Base-by-base conservation (phyloP, 805 yeast species). In the Saccharomyces paradoxus region DNA sequence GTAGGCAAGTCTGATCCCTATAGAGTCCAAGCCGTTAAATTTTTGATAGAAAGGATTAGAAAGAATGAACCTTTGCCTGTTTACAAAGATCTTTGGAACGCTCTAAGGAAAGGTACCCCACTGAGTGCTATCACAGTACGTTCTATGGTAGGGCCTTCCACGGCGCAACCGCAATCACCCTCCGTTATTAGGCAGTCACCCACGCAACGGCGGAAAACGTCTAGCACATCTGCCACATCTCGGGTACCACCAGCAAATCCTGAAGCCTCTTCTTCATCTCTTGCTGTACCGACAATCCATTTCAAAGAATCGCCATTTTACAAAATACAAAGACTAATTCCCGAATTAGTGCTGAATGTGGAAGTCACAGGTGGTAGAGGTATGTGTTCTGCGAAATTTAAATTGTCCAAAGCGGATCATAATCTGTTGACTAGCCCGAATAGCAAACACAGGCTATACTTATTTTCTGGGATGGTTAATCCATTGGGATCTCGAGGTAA, bases 291-390 rank as follows among this genome's bases (percentile, higher is more conserved):
- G 22, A 22, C 17, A 12, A 46, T 50, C 12, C 64, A 66, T 50
- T 84, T 82, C 70, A 71, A 71, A 53, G 79, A 72, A 56, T 77
- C 81, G 44, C 83, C 86, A 1, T 86, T 85, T 66, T 86, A 76
- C 66, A 69, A 67, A 10, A 66, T 81, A 41, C 75, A 76, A 54
- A 68, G 79, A 51, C 63, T 77, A 41, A 68, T 85, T 2, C 84
- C 86, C 8, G 78, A 77, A 30, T 60, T 74, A 14, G 74, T 78
- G 4, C 59, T 61, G 3, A 69, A 60, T 46, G 50, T 61, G 13
- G 55, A 58, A 29, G 57, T 53, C n/a, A 75, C 79, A 1, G 72
- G 72, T 7, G 73, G 75, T 14, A 71, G 82, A 59, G 83, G 82
- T 3, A 72, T 77, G 12, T 74, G 78, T 46, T 66, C 63, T 28